Conservation (phyloP, 2,329 filamentous ascomycete genomes). For the Thelonectria rubi region DNA sequence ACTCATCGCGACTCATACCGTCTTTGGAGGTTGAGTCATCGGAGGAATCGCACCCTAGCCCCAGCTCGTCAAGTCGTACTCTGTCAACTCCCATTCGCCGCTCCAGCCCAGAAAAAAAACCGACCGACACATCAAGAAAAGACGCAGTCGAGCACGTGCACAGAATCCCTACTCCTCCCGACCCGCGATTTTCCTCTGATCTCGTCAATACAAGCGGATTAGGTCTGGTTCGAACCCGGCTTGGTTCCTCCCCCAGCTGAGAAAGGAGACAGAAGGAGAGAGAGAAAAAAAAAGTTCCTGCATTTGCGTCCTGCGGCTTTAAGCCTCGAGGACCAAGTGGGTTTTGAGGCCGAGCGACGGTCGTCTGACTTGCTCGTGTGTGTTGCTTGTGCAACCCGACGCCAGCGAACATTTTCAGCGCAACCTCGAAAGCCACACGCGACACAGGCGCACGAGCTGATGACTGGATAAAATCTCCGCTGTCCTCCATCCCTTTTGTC, state of each 20-base stretch:
- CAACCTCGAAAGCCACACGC: constrained; percentile 10
- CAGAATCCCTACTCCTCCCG: constrained; percentile 10
- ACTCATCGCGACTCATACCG: not conserved
- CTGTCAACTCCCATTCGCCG: not conserved
- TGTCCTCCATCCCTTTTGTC: not conserved
- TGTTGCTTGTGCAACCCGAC: constrained; percentile 1
- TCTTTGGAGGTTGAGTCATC: constrained; percentile 15
- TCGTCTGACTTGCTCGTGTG: not conserved
- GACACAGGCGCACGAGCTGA: not conserved
- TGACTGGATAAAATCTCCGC: constrained; percentile 4
- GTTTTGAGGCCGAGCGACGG: not conserved
- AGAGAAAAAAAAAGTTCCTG: not conserved
- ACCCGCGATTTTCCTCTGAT: not conserved
- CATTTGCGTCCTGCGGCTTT: not conserved
- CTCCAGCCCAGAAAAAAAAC: not conserved
- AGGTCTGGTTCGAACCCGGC: not conserved
- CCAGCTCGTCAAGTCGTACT: not conserved
- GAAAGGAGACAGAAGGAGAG: not conserved
- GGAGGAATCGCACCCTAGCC: constrained; percentile 8
- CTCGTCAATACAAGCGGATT: not conserved
- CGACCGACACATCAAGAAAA: not conserved
- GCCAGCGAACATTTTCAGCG: not conserved
- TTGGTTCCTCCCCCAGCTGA: not conserved
- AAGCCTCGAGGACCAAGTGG: not conserved
- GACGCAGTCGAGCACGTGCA: constrained; percentile 3